Evolutionary conservation across 345 rosid genomes (phyloP).

Genomic region (Citrus inodora): DNA sequence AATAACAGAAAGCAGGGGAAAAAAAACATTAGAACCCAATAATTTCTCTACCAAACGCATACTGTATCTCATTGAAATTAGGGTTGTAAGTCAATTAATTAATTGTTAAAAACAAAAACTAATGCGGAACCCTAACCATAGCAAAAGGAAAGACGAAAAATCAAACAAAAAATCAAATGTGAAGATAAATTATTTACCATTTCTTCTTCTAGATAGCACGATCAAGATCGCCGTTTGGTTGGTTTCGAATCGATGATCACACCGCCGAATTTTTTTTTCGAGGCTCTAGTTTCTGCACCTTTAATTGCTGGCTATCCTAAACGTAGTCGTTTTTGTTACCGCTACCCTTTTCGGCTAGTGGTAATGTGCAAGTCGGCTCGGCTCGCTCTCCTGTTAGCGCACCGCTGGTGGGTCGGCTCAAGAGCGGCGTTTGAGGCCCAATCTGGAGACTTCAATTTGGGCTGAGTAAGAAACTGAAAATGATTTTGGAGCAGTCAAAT

Average conservation of each 20-base stretch:
- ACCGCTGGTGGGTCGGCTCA: background rate
- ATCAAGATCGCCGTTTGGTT: background rate
- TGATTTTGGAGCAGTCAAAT: too few relatives aligned
- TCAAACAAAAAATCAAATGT: background rate
- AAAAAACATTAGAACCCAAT: background rate
- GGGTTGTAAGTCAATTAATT: background rate
- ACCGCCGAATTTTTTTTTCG: background rate
- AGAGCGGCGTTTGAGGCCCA: background rate
- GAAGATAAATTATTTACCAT: conserved; percentile 1
- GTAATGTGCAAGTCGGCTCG: background rate
- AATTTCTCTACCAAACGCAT: background rate
- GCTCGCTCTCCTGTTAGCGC: background rate
- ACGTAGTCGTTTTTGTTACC: background rate
- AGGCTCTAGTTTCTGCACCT: background rate
- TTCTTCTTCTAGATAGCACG: background rate
- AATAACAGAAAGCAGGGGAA: background rate
- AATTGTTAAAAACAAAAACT: too few relatives aligned
- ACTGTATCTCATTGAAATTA: background rate
- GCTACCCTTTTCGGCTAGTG: background rate
- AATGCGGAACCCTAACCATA: background rate
- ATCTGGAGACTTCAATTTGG: background rate
- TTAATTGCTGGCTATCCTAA: background rate
- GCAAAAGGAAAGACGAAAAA: background rate
- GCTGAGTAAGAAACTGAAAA: background rate
- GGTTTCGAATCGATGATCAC: background rate